Percentiles rank a stretch among this genome's conserved stretches.
phyloP scores from a whole-genome alignment of 371 early-diverging fungal genomes.

The Amoeboaphelidium protococcarum region DNA sequence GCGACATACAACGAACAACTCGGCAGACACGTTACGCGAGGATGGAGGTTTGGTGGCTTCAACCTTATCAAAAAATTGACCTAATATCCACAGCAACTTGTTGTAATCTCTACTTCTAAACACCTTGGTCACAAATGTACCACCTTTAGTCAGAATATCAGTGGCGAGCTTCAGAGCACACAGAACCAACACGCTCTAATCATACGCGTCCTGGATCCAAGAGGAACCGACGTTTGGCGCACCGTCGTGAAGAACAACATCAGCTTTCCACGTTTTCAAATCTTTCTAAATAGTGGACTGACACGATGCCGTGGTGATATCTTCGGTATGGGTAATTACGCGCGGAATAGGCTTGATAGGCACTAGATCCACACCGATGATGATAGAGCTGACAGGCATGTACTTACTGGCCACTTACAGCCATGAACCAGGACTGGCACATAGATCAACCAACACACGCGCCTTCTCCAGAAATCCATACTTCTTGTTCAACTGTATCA shows the following conservation, averaged over 20 bases:
- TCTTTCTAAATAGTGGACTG: constrained; percentile 49
- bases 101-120: constrained; percentile 98
- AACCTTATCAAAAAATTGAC: constrained; percentile 88
- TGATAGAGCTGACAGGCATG: constrained; percentile 75
- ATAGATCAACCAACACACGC: constrained; percentile 86
- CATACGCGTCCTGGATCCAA: constrained; percentile 96
- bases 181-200: constrained; percentile 89
- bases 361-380: constrained; percentile 88
- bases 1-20: constrained; percentile 96
- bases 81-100: constrained; percentile 89
- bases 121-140: constrained; percentile 97
- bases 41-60: constrained; percentile 99
- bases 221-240: constrained; percentile 98
- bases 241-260: constrained; percentile 98
- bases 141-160: constrained; percentile 79
- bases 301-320: constrained; percentile 92
- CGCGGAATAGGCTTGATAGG: constrained; percentile 94
- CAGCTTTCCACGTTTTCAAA: constrained; percentile 94
- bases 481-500: constrained; percentile 97
- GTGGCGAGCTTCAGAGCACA: constrained; percentile 84
- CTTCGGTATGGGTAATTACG: constrained; percentile 84
- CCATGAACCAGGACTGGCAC: constrained; percentile 70
- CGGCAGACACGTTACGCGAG: constrained; percentile 97
- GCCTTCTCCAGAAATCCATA: constrained; percentile 82
- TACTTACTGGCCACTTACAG: constrained; percentile 86